Evolutionary conservation across 768 basidiomycete species (phyloP).

Genomic region (Podaxis carcinomalis): DNA sequence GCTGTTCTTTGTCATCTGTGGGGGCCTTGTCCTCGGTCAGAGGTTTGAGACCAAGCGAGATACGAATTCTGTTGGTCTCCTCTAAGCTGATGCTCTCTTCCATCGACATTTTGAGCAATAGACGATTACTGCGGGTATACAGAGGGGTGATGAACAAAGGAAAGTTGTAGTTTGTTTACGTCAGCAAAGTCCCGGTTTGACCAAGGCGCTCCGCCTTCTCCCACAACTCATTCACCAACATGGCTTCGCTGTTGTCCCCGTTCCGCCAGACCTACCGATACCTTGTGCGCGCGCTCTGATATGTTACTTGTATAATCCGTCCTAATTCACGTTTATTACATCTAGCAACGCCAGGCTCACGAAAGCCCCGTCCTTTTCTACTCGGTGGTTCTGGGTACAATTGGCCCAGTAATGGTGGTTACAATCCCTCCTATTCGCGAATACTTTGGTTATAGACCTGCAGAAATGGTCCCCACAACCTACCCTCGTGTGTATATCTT

Average conservation of each 20-base stretch:
- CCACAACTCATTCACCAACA: conserved; percentile 17
- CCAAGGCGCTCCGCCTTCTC: background rate
- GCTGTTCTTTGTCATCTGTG: conserved; percentile 70
- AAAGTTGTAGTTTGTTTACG: conserved; percentile 8
- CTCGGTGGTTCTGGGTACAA: conserved; percentile 68
- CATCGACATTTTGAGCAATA: conserved; percentile 50
- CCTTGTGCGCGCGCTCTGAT: conserved; percentile 24
- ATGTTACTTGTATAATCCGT: background rate
- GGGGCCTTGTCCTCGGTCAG: conserved; percentile 77
- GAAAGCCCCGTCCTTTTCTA: conserved; percentile 91
- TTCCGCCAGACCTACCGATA: conserved; percentile 52
- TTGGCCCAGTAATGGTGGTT: conserved; percentile 73
- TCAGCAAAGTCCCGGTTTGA: conserved; percentile 8
- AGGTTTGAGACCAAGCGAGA: conserved; percentile 90
- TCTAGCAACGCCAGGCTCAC: conserved; percentile 86
- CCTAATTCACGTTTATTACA: conserved; percentile 4
- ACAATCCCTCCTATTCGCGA: conserved; percentile 77
- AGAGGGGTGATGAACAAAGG: background rate
- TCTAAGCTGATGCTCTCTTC: conserved; percentile 89
- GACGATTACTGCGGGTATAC: conserved; percentile 17
- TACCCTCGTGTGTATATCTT: conserved; percentile 66
- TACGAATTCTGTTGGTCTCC: conserved; percentile 94
- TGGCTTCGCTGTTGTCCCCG: conserved; percentile 41
- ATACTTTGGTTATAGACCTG: conserved; percentile 64
- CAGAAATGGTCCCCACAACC: conserved; percentile 68